These are phyloP conservation scores for Stagonosporopsis vannaccii DNA, from an alignment of 2,329 filamentous ascomycete genomes.

Conservation along the genomic window DNA sequence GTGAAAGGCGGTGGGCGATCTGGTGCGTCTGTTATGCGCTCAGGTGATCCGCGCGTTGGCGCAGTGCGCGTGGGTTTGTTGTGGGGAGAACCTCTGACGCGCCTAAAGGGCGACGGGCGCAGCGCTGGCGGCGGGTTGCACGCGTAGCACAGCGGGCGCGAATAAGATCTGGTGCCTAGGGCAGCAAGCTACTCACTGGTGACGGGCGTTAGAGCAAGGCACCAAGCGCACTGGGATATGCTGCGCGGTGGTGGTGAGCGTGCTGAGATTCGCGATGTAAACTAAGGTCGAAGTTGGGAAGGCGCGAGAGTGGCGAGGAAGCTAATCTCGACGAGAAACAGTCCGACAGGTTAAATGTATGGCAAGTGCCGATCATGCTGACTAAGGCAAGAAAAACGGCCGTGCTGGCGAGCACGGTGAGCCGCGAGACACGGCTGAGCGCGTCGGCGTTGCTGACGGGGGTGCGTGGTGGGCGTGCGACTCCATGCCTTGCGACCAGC, in stretches of 20 bases:
- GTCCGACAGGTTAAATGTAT: conserved; percentile 22
- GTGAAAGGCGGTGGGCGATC: conserved; percentile 21
- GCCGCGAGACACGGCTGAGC: conserved; percentile 14
- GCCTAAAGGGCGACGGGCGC: conserved; percentile 27
- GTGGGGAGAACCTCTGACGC: conserved; percentile 28
- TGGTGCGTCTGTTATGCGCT: conserved; percentile 25
- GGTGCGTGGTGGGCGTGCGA: conserved; percentile 13
- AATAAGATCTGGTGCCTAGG: conserved; percentile 31
- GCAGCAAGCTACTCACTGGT: conserved; percentile 28
- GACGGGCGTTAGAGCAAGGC: conserved; percentile 40
- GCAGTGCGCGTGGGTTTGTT: conserved; percentile 16
- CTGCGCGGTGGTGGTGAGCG: conserved; percentile 31
- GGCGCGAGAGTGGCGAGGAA: conserved; percentile 41
- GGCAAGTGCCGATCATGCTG: conserved; percentile 28
- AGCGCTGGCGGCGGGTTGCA: conserved; percentile 41
- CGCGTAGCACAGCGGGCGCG: conserved; percentile 33
- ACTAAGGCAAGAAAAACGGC: conserved; percentile 26
- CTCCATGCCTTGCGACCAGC: conserved; percentile 23
- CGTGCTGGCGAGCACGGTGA: conserved; percentile 5
- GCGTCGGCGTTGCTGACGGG: conserved; percentile 14
- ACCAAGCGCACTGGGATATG: conserved; percentile 27
- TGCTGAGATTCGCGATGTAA: conserved; percentile 49
- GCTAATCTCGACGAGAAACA: conserved; percentile 23
- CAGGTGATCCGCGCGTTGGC: conserved; percentile 27
- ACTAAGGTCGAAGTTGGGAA: conserved; percentile 49